phyloP scores from a whole-genome alignment of 495 filamentous ascomycete genomes.

The Daldinia vernicosa region DNA sequence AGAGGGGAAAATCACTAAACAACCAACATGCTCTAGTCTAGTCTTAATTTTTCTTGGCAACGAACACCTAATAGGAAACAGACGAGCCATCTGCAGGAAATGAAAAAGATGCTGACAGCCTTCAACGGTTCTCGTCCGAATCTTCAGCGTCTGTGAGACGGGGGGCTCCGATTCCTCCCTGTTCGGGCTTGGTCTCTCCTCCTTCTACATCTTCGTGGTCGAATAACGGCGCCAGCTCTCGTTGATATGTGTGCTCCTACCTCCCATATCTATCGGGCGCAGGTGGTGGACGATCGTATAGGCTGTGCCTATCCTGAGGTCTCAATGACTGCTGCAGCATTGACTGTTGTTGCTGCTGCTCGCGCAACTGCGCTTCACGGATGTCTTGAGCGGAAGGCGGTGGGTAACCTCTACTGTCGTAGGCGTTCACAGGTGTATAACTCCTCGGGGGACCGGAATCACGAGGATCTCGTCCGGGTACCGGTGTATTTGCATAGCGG shows the following conservation, averaged over 20 bases:
- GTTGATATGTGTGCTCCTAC: slow-evolving; percentile 18
- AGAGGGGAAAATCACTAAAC: background rate
- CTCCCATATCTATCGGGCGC: slow-evolving; percentile 45
- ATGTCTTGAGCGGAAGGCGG: slow-evolving; percentile 36
- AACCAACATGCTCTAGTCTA: background rate
- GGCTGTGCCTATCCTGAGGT: slow-evolving; percentile 46
- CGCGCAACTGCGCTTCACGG: slow-evolving; percentile 45
- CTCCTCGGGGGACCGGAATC: slow-evolving; percentile 45
- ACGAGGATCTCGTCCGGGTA: slow-evolving; percentile 45
- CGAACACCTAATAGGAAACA: background rate
- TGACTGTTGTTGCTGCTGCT: slow-evolving; percentile 42
- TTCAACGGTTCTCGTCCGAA: background rate
- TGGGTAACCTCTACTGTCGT: slow-evolving; percentile 42
- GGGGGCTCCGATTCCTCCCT: too few species aligned
- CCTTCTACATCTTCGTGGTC: background rate
- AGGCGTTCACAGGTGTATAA: slow-evolving; percentile 45
- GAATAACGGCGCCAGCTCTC: background rate
- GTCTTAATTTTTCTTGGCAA: background rate
- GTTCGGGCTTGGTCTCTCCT: background rate
- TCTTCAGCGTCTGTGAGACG: background rate
- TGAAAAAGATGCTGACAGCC: background rate
- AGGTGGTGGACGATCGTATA: slow-evolving; percentile 44
- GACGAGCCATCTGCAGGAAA: background rate
- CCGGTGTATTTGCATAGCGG: slow-evolving; percentile 45
- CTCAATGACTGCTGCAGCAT: slow-evolving; percentile 48